Evolutionary conservation across 2,329 filamentous ascomycete species (phyloP).

Genomic region (Ophiostoma sp.): DNA sequence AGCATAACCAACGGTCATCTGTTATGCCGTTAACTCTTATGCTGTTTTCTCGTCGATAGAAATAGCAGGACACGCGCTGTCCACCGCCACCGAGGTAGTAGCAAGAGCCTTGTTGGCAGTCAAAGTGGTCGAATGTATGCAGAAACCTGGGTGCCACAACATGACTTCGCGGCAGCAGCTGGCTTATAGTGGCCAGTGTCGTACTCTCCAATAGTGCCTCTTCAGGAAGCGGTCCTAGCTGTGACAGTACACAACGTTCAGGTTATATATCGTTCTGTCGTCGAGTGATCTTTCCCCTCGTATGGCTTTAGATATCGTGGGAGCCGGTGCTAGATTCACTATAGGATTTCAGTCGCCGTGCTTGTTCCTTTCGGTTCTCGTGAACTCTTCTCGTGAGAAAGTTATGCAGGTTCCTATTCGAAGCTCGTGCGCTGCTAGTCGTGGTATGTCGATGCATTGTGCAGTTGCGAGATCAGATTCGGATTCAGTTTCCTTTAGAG

Average conservation of each 20-base stretch:
- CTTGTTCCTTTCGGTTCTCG: not conserved
- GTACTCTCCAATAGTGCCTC: not conserved
- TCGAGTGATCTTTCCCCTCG: not conserved
- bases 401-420: not conserved
- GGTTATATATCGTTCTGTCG: not conserved
- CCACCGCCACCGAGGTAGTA: not conserved
- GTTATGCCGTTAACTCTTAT: not conserved
- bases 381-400: not conserved
- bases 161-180: not conserved
- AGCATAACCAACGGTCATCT: not conserved
- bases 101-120: not conserved
- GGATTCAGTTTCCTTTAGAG: too few species aligned
- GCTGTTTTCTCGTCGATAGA: not conserved
- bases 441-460: too few species aligned
- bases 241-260: not conserved
- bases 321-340: not conserved
- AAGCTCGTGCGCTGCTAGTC: too few species aligned
- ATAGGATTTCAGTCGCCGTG: not conserved
- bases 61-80: not conserved
- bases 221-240: not conserved
- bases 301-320: not conserved
- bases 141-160: not conserved
- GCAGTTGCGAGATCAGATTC: too few species aligned
- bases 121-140: not conserved
- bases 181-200: not conserved